phyloP scores from a whole-genome alignment of 805 yeast species.

The Kodamaea kaohsiungensis region DNA sequence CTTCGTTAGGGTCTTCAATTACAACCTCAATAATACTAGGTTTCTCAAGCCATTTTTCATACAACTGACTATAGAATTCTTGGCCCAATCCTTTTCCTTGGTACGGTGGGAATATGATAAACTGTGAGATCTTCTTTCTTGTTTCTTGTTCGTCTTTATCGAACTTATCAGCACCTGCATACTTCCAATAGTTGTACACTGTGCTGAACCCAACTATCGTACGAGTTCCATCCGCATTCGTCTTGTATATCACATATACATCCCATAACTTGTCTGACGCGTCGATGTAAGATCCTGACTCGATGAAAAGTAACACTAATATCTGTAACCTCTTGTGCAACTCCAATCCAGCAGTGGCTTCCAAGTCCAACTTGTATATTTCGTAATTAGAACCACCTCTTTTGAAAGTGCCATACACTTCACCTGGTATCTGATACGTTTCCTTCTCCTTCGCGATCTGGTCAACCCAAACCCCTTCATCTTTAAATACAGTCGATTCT shows the following conservation, averaged over 20 bases:
- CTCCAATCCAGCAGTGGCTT: conserved; percentile 43
- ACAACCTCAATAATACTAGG: conserved; percentile 64
- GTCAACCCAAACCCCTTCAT: conserved; percentile 70
- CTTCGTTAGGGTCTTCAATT: conserved; percentile 93
- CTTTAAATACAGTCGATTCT: conserved; percentile 55
- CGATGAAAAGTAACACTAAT: conserved; percentile 81
- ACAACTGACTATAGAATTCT: conserved; percentile 56
- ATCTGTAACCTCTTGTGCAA: conserved; percentile 74
- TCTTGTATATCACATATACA: conserved; percentile 53
- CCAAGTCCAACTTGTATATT: conserved; percentile 52
- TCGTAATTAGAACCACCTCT: conserved; percentile 44
- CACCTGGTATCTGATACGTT: conserved; percentile 45
- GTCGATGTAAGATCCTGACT: conserved; percentile 91
- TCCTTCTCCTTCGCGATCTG: conserved; percentile 49
- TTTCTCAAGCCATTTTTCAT: conserved; percentile 57
- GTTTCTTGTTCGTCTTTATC: conserved; percentile 42
- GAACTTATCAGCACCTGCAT: conserved; percentile 53
- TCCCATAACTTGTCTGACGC: conserved; percentile 79
- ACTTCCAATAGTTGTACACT: conserved; percentile 80
- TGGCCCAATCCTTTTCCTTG: conserved; percentile 78
- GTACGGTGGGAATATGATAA: conserved; percentile 78
- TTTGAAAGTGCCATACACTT: conserved; percentile 27
- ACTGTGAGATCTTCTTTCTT: conserved; percentile 85
- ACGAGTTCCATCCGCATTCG: conserved; percentile 20
- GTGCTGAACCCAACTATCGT: conserved; percentile 80